These are phyloP conservation scores for Corymbia citriodora DNA, from an alignment of 441 rosid species.

Conservation along the genomic window DNA sequence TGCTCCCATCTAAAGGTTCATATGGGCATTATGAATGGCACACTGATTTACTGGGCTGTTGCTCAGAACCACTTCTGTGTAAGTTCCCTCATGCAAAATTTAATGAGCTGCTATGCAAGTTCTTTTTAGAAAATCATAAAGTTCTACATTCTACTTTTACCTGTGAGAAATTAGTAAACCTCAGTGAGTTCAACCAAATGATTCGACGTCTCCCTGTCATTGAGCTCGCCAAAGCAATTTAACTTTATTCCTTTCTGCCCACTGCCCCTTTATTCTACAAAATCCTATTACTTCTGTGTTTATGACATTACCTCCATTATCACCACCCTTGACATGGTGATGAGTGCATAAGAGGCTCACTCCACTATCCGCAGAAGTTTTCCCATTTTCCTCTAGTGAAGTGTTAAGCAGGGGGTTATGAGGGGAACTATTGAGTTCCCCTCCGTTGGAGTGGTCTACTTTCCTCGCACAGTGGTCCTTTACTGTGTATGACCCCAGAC, in stretches of 20 bases:
- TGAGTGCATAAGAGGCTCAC: not conserved
- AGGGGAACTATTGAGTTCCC: not conserved
- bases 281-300: not conserved
- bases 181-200: not conserved
- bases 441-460: not conserved
- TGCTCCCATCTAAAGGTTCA: constrained; percentile 55
- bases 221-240: not conserved
- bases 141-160: not conserved
- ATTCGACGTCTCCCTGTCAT: not conserved
- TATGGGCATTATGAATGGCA: constrained; percentile 72
- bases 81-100: constrained; percentile 17
- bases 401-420: not conserved
- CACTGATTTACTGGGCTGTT: constrained; percentile 80
- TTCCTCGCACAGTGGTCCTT: not conserved
- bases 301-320: not conserved
- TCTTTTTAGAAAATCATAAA: not conserved
- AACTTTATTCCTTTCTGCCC: not conserved
- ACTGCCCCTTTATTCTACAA: not conserved
- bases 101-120: not conserved
- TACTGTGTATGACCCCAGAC: not conserved
- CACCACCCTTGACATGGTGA: not conserved
- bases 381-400: not conserved
- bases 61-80: constrained; percentile 80
- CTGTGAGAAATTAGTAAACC: not conserved
- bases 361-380: not conserved